A percentile compares a stretch with the other conserved stretches of the same genome.
phyloP scores from a whole-genome alignment of 2,329 filamentous ascomycete species.

The Aspergillus pseudoviridinutans region DNA sequence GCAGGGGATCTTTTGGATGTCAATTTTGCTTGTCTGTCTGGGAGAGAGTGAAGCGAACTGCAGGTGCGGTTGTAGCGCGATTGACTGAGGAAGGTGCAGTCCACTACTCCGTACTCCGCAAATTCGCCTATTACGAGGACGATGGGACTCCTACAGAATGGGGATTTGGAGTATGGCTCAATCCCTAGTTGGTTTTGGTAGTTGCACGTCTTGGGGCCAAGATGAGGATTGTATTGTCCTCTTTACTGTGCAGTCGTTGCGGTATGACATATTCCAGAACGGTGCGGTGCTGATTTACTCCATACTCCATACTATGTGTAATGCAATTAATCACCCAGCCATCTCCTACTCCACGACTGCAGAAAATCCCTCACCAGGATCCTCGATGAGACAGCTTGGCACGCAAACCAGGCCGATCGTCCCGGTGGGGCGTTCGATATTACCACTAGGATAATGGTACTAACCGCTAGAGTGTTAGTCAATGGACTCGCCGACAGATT shows the following conservation, averaged over 20 bases:
- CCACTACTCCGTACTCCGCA: no score
- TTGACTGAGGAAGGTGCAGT: not conserved
- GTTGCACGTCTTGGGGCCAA: no score
- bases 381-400: slow-evolving; percentile 27
- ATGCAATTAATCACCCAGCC: not conserved
- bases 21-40: not conserved
- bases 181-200: no score
- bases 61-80: not conserved
- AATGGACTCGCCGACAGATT: not conserved
- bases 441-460: not conserved
- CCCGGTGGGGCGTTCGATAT: slow-evolving; percentile 17
- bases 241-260: no score
- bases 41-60: slow-evolving; percentile 4
- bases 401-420: slow-evolving; percentile 28
- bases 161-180: no score
- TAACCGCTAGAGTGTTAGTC: not conserved
- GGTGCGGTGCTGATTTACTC: no score
- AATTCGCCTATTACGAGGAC: no score
- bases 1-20: not conserved
- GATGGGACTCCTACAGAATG: no score
- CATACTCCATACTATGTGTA: not conserved
- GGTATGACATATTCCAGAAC: no score
- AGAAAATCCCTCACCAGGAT: slow-evolving; percentile 35
- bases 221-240: no score
- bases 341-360: not conserved